Conservation (phyloP, 2,329 filamentous ascomycete genomes). For the Apiospora malaysiana region DNA sequence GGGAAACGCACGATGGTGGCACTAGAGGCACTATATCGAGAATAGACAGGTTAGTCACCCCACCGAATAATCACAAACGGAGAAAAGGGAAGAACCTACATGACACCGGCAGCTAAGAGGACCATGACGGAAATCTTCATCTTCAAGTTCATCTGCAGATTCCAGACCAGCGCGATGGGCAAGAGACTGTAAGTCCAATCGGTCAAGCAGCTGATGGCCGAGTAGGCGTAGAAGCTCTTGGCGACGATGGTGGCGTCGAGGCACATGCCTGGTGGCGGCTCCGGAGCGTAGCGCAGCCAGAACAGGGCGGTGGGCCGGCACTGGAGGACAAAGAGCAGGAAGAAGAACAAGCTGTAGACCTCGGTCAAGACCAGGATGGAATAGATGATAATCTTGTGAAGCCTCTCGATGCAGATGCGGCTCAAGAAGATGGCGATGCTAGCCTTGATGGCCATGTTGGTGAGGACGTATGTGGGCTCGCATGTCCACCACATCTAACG, state of each 20-base stretch:
- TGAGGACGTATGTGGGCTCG: conserved; percentile 47
- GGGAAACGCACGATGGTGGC: conserved; percentile 51
- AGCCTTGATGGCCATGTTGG: conserved; percentile 44
- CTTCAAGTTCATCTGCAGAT: conserved; percentile 45
- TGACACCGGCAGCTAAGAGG: conserved; percentile 42
- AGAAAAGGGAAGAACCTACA: conserved; percentile 37
- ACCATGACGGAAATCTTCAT: conserved; percentile 45
- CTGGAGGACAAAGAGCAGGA: conserved; percentile 47
- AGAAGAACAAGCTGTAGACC: conserved; percentile 43
- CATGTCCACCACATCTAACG: conserved; percentile 47
- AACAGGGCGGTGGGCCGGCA: conserved; percentile 47
- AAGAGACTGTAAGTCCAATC: conserved; percentile 49
- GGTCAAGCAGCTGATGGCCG: conserved; percentile 44
- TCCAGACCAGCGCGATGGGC: conserved; percentile 48
- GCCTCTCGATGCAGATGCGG: conserved; percentile 39
- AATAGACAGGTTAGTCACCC: not conserved
- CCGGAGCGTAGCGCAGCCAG: conserved; percentile 42
- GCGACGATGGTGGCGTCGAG: conserved; percentile 35
- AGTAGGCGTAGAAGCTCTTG: conserved; percentile 44
- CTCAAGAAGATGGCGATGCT: conserved; percentile 47
- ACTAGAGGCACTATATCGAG: conserved; percentile 41
- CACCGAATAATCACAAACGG: not conserved
- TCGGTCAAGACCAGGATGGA: conserved; percentile 37
- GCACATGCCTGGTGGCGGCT: conserved; percentile 39
- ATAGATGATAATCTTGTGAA: conserved; percentile 42